Evolutionary conservation across 176 grass and related monocot species (phyloP).

Genomic region (Tillandsia leiboldiana): DNA sequence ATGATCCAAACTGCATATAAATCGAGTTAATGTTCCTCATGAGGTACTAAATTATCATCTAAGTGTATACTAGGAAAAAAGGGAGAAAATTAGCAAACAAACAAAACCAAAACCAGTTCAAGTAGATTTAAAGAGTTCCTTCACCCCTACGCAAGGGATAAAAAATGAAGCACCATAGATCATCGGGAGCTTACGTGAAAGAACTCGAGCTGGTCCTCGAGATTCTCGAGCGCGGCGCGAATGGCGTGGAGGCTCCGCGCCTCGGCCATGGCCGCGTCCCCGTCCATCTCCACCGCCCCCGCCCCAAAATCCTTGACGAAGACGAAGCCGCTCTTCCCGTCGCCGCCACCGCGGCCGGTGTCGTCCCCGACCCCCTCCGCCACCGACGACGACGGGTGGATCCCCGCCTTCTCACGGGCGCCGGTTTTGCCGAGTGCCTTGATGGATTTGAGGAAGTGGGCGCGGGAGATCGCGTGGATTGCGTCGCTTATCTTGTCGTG

Average conservation of each 20-base stretch:
- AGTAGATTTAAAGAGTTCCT: constrained; percentile 12
- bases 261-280: constrained; percentile 37
- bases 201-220: constrained; percentile 87
- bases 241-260: constrained; percentile 82
- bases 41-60: no score
- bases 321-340: constrained; percentile 35
- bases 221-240: constrained; percentile 72
- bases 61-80: no score
- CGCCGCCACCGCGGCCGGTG: constrained; percentile 4
- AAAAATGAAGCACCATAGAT: constrained; percentile 11
- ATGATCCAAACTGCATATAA: background rate
- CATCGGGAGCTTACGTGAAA: constrained; percentile 50
- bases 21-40: no score
- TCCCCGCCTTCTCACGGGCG: background rate
- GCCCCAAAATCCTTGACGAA: constrained; percentile 36
- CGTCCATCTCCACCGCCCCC: constrained; percentile 8
- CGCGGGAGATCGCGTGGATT: constrained; percentile 74
- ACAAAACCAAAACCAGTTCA: background rate
- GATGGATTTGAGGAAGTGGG: constrained; percentile 61
- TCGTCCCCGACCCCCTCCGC: constrained; percentile 32
- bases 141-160: background rate
- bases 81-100: no score
- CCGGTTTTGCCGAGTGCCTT: background rate
- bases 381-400: constrained; percentile 22
- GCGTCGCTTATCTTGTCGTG: constrained; percentile 92